Conservation (phyloP, 352 stramenopile species). For the Paralagenidium karlingii region DNA sequence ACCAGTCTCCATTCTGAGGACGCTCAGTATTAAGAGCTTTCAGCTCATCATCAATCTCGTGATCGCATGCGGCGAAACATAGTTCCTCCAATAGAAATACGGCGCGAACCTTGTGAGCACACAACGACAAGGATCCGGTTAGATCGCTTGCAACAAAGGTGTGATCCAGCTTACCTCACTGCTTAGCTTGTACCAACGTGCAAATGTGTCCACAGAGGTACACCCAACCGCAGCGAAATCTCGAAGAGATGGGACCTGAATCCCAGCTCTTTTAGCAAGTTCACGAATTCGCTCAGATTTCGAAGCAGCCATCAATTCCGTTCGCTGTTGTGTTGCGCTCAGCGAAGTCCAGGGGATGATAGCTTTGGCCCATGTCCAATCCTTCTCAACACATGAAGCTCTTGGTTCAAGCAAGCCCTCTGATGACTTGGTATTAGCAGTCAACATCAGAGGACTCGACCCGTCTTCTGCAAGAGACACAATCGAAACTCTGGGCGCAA, state of each 20-base stretch:
- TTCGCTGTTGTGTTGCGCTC: slow-evolving; percentile 16
- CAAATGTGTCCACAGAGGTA: slow-evolving; percentile 20
- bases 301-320: slow-evolving; percentile 41
- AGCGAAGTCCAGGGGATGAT: slow-evolving; percentile 30
- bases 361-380: neutral
- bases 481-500: too few relatives aligned
- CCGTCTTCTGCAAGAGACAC: too few relatives aligned
- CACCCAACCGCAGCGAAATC: too few relatives aligned
- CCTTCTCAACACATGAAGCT: neutral
- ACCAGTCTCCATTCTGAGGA: neutral
- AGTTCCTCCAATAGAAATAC: slow-evolving; percentile 47
- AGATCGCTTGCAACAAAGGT: slow-evolving; percentile 34
- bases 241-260: slow-evolving; percentile 19
- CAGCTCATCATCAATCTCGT: slow-evolving; percentile 16
- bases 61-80: slow-evolving; percentile 24
- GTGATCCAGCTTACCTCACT: slow-evolving; percentile 30
- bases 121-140: slow-evolving; percentile 22
- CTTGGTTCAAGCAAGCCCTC: neutral
- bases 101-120: too few relatives aligned
- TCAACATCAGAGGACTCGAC: too few relatives aligned
- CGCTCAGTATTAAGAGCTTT: slow-evolving; percentile 19
- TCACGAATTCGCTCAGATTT: slow-evolving; percentile 33
- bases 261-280: slow-evolving; percentile 16
- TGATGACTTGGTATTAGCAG: neutral
- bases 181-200: slow-evolving; percentile 26